Base-by-base conservation (phyloP, 768 basidiomycete species). In the Royoungia palumana region DNA sequence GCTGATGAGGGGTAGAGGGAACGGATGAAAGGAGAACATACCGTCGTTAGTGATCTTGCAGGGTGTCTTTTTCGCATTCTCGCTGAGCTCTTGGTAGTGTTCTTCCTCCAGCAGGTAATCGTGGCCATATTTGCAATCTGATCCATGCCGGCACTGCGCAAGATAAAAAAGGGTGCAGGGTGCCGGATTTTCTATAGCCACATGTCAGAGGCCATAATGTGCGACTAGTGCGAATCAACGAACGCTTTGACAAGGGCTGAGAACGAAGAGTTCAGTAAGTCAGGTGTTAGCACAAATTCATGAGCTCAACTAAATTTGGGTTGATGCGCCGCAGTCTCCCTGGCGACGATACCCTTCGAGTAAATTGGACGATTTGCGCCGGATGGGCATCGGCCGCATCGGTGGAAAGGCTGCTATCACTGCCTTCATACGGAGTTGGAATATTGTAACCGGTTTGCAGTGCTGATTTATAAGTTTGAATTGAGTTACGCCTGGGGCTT, bases 101-200 rank as follows among this genome's bases (percentile, higher is more conserved):
- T 83, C 78, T 4, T 68, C 69, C 21, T 76, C 71, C 6, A 85
- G 65, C 27, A 79, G 50, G 58, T 84, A 85, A 56, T 86, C 78
- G 49, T 86, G 83, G 13, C 65, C 77, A 51, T 79, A 85, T 66
- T 75, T 79, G 61, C 83, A 86, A 21, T 75, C 73, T 9, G 67
- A 59, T 14, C 79, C 82, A 47, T 77, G 75, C 59, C 81, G 80
- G 70, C 84, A 85, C 40, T 70, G 73, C 25, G 79, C 74, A 22
- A 85, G 70, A 60, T 84, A 85, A 65, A 80, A 83, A 42, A 82
- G 65, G 16, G 82, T 84, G 61, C 84, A 85, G 14, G 84, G 83
- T 20, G 84, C 77, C 2, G 83, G 83, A 58, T 70, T 78, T 57
- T 84, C 82, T 56, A 47, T 35, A 19, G 40, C 25, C 19, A 41